Conservation (phyloP, 805 yeast species). For the Candida ficus region DNA sequence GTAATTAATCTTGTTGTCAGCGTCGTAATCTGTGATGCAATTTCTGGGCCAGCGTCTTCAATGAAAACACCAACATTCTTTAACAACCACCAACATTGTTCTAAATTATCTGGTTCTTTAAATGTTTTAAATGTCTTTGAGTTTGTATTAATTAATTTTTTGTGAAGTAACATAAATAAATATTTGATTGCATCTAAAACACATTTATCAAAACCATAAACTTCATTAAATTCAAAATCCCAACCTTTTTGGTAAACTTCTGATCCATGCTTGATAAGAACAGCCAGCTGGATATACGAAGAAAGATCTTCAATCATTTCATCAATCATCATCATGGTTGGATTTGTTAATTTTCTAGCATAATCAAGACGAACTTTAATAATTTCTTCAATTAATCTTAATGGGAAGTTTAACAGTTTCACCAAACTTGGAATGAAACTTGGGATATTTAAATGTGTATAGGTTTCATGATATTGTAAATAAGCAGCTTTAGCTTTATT, state of each 20-base stretch:
- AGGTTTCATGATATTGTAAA: slow-evolving; percentile 52
- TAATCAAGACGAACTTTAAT: slow-evolving; percentile 68
- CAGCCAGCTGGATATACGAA: slow-evolving; percentile 67
- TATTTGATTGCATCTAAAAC: slow-evolving; percentile 71
- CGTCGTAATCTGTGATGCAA: slow-evolving; percentile 69
- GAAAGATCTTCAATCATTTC: slow-evolving; percentile 86
- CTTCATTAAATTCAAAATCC: slow-evolving; percentile 63
- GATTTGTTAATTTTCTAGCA: slow-evolving; percentile 73
- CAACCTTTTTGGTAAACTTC: slow-evolving; percentile 57
- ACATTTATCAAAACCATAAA: slow-evolving; percentile 57
- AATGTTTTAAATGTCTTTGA: slow-evolving; percentile 71
- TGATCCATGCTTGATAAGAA: slow-evolving; percentile 66
- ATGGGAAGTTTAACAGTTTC: slow-evolving; percentile 68
- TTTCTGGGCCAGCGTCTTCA: slow-evolving; percentile 74
- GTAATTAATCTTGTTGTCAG: slow-evolving; percentile 64
- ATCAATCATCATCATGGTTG: slow-evolving; percentile 94
- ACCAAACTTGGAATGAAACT: slow-evolving; percentile 62
- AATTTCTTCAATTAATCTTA: slow-evolving; percentile 72
- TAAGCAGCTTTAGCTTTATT: slow-evolving; percentile 73
- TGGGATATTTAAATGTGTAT: slow-evolving; percentile 68
- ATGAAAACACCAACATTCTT: slow-evolving; percentile 72
- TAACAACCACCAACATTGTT: slow-evolving; percentile 73
- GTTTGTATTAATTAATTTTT: slow-evolving; percentile 75
- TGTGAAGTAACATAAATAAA: slow-evolving; percentile 63
- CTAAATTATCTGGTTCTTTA: slow-evolving; percentile 88